These are phyloP conservation scores for Buxus sempervirens DNA, from an alignment of 164 flowering plant genomes.

Conservation along the genomic window DNA sequence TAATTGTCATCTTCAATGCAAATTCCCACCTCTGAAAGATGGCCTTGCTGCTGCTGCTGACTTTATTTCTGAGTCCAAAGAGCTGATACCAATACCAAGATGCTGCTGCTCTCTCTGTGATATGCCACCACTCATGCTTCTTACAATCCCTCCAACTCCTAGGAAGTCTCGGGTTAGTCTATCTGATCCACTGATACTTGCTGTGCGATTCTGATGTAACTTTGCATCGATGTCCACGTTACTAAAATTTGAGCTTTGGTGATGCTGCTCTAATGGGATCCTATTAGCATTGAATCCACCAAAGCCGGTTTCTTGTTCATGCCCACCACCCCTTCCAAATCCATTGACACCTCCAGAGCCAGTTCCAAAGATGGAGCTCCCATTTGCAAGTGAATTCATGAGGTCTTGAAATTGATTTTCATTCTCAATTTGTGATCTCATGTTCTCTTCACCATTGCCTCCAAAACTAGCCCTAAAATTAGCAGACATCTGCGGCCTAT, in stretches of 20 bases:
- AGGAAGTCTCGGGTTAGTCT: slow-evolving; percentile 69
- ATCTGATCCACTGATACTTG: slow-evolving; percentile 43
- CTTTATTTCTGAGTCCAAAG: slow-evolving; percentile 42
- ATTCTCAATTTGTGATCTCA: slow-evolving; percentile 34
- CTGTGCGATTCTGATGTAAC: slow-evolving; percentile 30
- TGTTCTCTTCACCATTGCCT: slow-evolving; percentile 18
- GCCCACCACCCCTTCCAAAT: slow-evolving; percentile 25
- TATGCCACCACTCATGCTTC: slow-evolving; percentile 37
- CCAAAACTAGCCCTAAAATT: slow-evolving; percentile 26
- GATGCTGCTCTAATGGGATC: slow-evolving; percentile 23
- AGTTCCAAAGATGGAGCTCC: slow-evolving; percentile 28
- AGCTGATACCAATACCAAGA: slow-evolving; percentile 26
- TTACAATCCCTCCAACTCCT: slow-evolving; percentile 71
- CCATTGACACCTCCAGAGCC: slow-evolving; percentile 11
- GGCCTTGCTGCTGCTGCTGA: slow-evolving; percentile 20
- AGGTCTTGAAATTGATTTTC: slow-evolving; percentile 49
- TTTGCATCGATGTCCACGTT: slow-evolving; percentile 33
- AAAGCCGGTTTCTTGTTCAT: slow-evolving; percentile 24
- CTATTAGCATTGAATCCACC: slow-evolving; percentile 26
- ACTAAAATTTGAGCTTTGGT: slow-evolving; percentile 15
- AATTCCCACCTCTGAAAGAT: slow-evolving; percentile 43
- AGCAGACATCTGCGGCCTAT: slow-evolving; percentile 18
- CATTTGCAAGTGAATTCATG: slow-evolving; percentile 55
- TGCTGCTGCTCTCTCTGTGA: slow-evolving; percentile 36
- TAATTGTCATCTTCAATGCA: slow-evolving; percentile 27